Evolutionary conservation across 106 monocot species (phyloP).

Genomic region (Dendrobium huoshanense): DNA sequence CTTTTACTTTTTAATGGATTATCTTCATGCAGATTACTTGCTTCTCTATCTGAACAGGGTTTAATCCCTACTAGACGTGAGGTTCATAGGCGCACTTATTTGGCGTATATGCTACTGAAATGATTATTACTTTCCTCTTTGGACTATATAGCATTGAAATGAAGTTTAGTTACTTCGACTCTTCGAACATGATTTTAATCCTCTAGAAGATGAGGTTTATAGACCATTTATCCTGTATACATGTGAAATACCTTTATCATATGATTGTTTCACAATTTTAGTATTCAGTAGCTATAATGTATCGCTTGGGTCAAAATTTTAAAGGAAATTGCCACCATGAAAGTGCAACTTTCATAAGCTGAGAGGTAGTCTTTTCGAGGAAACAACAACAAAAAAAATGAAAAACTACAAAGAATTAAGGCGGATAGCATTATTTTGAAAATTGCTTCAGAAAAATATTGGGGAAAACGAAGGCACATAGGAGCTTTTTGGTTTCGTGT

Average conservation of each 20-base stretch:
- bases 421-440: neutral
- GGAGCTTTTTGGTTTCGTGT: too few relatives aligned
- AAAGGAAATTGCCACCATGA: neutral
- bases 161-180: neutral
- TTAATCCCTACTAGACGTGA: neutral
- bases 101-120: neutral
- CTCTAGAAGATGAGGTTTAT: neutral
- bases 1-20: neutral
- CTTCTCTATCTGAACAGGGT: neutral
- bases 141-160: neutral
- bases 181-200: neutral
- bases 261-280: neutral
- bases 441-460: too few relatives aligned
- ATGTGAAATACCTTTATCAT: neutral
- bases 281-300: neutral
- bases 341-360: neutral
- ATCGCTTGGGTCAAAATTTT: neutral
- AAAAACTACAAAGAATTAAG: neutral
- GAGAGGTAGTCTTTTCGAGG: neutral
- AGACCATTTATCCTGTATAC: neutral
- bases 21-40: neutral
- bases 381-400: neutral
- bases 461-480: too few relatives aligned
- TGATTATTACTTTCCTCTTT: neutral
- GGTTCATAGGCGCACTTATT: neutral